These are phyloP conservation scores for Hymenoscyphus linearis DNA, from an alignment of 2,329 filamentous ascomycete genomes.

Conservation along the genomic window DNA sequence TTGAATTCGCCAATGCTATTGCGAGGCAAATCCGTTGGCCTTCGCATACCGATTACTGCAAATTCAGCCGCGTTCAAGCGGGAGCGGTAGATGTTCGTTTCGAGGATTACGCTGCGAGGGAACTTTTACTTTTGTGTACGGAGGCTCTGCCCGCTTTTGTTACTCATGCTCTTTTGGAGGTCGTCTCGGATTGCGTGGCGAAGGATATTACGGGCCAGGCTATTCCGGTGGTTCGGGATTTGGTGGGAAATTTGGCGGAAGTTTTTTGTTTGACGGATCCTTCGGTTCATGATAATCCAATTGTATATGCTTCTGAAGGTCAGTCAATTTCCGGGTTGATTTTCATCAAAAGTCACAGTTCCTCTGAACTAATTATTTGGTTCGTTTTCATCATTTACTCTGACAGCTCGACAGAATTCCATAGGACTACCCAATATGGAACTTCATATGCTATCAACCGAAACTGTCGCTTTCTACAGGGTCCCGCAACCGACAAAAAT, in stretches of 20 bases:
- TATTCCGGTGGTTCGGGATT: slow-evolving; percentile 55
- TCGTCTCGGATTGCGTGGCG: slow-evolving; percentile 62
- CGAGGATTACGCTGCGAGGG: slow-evolving; percentile 21
- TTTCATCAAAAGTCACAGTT: not conserved
- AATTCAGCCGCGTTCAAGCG: slow-evolving; percentile 21
- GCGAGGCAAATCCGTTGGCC: slow-evolving; percentile 21
- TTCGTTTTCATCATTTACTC: not conserved
- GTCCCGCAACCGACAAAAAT: slow-evolving; percentile 59
- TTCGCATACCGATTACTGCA: slow-evolving; percentile 22
- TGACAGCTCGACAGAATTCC: slow-evolving; percentile 50
- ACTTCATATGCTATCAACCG: slow-evolving; percentile 66
- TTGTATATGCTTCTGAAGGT: slow-evolving; percentile 71
- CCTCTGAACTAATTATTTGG: not conserved
- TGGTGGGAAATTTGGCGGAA: slow-evolving; percentile 69
- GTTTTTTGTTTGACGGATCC: slow-evolving; percentile 73
- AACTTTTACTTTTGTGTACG: slow-evolving; percentile 18
- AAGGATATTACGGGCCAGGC: slow-evolving; percentile 62
- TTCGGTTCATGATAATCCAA: slow-evolving; percentile 64
- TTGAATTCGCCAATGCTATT: slow-evolving; percentile 24
- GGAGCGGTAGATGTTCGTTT: slow-evolving; percentile 19
- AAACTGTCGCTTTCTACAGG: slow-evolving; percentile 74
- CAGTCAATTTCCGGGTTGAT: slow-evolving; percentile 7
- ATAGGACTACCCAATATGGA: slow-evolving; percentile 68
- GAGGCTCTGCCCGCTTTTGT: slow-evolving; percentile 68
- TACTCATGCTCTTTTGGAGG: slow-evolving; percentile 59